Evolutionary conservation across 495 filamentous ascomycete genomes (phyloP), one percentile per base, ranked within the genome.

Genomic region (Xanthoparmelia taractica): DNA sequence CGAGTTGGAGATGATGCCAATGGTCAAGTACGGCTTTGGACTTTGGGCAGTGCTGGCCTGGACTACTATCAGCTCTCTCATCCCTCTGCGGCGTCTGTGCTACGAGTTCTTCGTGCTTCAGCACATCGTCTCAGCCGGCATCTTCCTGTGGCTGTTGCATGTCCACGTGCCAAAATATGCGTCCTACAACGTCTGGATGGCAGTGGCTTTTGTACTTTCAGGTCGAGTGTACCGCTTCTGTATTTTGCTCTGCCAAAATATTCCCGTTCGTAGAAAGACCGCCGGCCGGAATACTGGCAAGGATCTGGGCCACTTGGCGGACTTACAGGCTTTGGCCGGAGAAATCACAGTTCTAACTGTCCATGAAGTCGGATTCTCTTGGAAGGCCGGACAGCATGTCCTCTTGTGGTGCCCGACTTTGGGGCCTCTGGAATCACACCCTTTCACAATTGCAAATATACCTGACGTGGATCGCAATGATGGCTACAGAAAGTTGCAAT

Each of bases 31-130:
- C 27, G 91, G 91, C 0, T 71, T 96, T 41, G 86, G 81, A 0
- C 87, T 90, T 20, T 94, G 88, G 89, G 80, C 74, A 27, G 74
- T 95, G 18, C 70, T 95, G 47, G 75, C 86, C 0, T 95, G 87
- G 81, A 87, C 89, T 37, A 76, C 85, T 27, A 65, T 95, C 17
- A 82, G 84, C 33, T 87, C 86, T 11, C 78, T 87, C 20, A 82
- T 83, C 2, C 90, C 90, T 0, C 75, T 95, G 37, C 81, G 91
- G 18, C 75, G 82, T 2, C 76, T 84, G 72, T 78, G 80, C 38
- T 94, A 95, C 66, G 91, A 95, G 72, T 69, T 95, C 38, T 96
- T 94, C 66, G 86, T 96, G 20, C 61, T 90, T 6, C 91, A 94
- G 68, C 91, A 96, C 68, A 73, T 96, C 27, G 69, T 87, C 37